These are phyloP conservation scores for Colletotrichum cordylinicola DNA, from an alignment of 2,329 filamentous ascomycete species.

Conservation along the genomic window DNA sequence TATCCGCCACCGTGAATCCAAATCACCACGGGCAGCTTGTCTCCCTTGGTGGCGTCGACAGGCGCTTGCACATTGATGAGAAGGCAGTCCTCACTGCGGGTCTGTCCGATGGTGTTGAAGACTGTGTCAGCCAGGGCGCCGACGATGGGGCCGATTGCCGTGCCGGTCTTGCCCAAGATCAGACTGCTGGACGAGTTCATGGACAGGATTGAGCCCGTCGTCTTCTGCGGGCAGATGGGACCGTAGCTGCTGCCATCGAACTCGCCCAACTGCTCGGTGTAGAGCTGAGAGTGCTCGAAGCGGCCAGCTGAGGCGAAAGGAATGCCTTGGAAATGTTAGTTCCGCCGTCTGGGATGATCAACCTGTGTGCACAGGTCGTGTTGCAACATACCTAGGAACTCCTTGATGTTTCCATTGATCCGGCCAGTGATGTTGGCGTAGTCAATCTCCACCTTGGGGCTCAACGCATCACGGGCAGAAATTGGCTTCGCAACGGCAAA, in stretches of 20 bases:
- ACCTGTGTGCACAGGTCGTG: rapidly evolving
- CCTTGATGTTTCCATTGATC: background rate
- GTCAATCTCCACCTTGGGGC: background rate
- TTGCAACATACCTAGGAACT: background rate
- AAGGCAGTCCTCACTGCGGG: slow-evolving; percentile 54
- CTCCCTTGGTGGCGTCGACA: slow-evolving; percentile 39
- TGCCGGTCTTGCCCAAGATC: background rate
- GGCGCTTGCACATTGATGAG: slow-evolving; percentile 55
- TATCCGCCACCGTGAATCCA: slow-evolving; percentile 46
- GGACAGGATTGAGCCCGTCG: background rate
- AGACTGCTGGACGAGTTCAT: slow-evolving; percentile 1
- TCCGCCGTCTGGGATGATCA: rapidly evolving
- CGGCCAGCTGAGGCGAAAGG: slow-evolving; percentile 4
- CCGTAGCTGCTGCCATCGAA: slow-evolving; percentile 1
- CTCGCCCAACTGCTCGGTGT: background rate
- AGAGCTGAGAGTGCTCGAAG: slow-evolving; percentile 4
- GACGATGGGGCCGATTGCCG: background rate
- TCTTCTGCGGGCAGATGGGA: slow-evolving; percentile 5
- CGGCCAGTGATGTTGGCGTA: slow-evolving; percentile 1
- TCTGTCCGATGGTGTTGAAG: background rate
- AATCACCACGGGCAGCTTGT: slow-evolving; percentile 44
- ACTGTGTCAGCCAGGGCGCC: slow-evolving; percentile 1
- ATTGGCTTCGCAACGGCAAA: background rate
- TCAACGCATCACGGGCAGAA: background rate
- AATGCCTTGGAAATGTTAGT: background rate